These are phyloP conservation scores for Globisporangium viniferum DNA, from an alignment of 352 stramenopile species.

Conservation along the genomic window DNA sequence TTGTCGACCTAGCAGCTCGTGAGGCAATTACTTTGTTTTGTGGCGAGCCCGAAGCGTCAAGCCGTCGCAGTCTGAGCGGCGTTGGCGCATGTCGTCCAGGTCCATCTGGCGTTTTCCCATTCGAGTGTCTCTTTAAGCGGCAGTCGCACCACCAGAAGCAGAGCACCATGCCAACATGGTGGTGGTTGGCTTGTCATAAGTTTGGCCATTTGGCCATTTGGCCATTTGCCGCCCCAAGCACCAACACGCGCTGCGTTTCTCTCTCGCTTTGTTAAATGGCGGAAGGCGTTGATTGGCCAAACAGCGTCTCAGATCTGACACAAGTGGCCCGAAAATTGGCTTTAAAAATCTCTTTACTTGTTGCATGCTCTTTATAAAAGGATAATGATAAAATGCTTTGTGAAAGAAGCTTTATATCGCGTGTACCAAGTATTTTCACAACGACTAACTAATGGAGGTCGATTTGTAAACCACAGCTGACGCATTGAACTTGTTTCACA, in stretches of 20 bases:
- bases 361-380: not conserved
- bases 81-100: not conserved
- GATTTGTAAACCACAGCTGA: not conserved
- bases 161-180: too few relatives aligned
- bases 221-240: not conserved
- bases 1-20: not conserved
- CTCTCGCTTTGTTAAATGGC: conserved; percentile 11
- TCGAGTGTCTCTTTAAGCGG: not conserved
- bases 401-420: not conserved
- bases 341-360: not conserved
- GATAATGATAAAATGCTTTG: not conserved
- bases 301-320: not conserved
- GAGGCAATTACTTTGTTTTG: not conserved
- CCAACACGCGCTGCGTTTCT: not conserved
- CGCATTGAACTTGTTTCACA: not conserved
- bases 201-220: not conserved
- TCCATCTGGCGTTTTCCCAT: not conserved
- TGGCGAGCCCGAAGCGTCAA: not conserved
- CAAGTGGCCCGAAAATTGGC: not conserved
- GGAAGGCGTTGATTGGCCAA: conserved; percentile 7
- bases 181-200: not conserved
- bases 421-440: not conserved
- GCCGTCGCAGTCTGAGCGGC: not conserved
- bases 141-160: not conserved
- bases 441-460: not conserved